phyloP scores from a whole-genome alignment of 345 rosid genomes.

The Lepidium didymum region DNA sequence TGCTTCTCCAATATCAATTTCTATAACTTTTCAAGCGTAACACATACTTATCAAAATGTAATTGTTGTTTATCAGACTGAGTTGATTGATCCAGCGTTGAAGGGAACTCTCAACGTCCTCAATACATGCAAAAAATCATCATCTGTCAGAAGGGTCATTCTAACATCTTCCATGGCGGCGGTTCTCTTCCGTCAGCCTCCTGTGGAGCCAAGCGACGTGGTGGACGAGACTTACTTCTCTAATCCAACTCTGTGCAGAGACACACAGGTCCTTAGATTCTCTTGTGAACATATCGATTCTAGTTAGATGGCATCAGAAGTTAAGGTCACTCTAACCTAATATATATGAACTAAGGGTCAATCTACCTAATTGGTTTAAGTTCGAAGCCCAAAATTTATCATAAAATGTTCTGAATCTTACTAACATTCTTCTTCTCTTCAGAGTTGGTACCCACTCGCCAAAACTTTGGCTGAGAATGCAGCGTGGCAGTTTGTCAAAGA shows the following conservation, averaged over 20 bases:
- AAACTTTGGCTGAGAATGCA: constrained; percentile 40
- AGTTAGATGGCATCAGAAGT: too few species aligned
- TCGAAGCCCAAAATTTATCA: too few species aligned
- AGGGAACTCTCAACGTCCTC: constrained; percentile 42
- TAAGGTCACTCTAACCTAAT: too few species aligned
- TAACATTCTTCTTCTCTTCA: background rate
- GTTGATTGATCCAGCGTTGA: constrained; percentile 37
- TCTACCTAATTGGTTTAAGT: too few species aligned
- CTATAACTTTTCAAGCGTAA: background rate
- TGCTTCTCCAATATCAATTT: background rate
- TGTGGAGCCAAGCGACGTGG: constrained; percentile 17
- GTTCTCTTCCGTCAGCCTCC: constrained; percentile 19
- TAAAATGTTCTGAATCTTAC: background rate
- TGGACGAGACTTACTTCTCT: constrained; percentile 45
- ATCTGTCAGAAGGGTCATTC: constrained; percentile 35
- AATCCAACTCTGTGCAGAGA: constrained; percentile 28
- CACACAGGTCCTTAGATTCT: constrained; percentile 2
- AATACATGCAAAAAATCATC: constrained; percentile 33
- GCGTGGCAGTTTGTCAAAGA: constrained; percentile 34
- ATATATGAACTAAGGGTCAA: too few species aligned
- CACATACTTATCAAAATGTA: too few species aligned
- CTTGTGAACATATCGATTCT: background rate
- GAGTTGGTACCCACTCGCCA: constrained; percentile 34
- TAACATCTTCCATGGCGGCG: constrained; percentile 41
- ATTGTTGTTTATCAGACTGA: constrained; percentile 9